These are phyloP conservation scores for Takashimella koratensis DNA, from an alignment of 1,284 basidiomycete genomes.

Conservation along the genomic window DNA sequence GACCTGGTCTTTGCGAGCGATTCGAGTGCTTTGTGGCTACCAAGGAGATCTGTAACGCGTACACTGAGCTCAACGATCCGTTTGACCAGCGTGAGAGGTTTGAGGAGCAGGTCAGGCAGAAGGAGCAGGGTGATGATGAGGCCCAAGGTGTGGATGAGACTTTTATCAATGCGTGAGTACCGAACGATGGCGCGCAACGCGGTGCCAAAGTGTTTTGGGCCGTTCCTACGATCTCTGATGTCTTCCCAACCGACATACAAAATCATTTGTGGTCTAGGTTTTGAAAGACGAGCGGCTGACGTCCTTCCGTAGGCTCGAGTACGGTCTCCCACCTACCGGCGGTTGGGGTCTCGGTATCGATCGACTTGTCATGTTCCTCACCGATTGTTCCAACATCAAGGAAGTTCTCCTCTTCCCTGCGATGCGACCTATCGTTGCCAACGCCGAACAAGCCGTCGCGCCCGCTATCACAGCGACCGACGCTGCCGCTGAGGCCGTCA, in stretches of 20 bases:
- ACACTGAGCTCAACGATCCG: slow-evolving; percentile 97
- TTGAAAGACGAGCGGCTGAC: too few species aligned
- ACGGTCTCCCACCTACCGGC: slow-evolving; percentile 94
- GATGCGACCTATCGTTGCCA: slow-evolving; percentile 47
- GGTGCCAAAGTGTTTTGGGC: too few species aligned
- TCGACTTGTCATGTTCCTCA: slow-evolving; percentile 92
- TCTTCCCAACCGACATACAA: too few species aligned
- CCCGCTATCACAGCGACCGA: slow-evolving; percentile 34
- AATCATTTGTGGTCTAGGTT: too few species aligned
- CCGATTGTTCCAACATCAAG: slow-evolving; percentile 71
- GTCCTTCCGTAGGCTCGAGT: slow-evolving; percentile 68
- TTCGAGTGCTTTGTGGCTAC: slow-evolving; percentile 99
- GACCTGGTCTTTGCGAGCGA: slow-evolving; percentile 92
- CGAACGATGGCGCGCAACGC: neutral
- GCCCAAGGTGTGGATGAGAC: slow-evolving; percentile 96
- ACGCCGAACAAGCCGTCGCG: too few species aligned
- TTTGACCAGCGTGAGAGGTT: slow-evolving; percentile 95
- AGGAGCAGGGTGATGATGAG: slow-evolving; percentile 96
- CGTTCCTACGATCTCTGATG: too few species aligned
- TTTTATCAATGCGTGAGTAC: slow-evolving; percentile 81
- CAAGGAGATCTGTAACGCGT: slow-evolving; percentile 97
- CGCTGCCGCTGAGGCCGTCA: too few species aligned
- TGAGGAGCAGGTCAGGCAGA: slow-evolving; percentile 91
- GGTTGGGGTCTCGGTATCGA: slow-evolving; percentile 96
- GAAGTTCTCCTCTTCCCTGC: slow-evolving; percentile 53